Base-by-base conservation (phyloP, 2,329 filamentous ascomycete genomes). In the Colletotrichum sp. region DNA sequence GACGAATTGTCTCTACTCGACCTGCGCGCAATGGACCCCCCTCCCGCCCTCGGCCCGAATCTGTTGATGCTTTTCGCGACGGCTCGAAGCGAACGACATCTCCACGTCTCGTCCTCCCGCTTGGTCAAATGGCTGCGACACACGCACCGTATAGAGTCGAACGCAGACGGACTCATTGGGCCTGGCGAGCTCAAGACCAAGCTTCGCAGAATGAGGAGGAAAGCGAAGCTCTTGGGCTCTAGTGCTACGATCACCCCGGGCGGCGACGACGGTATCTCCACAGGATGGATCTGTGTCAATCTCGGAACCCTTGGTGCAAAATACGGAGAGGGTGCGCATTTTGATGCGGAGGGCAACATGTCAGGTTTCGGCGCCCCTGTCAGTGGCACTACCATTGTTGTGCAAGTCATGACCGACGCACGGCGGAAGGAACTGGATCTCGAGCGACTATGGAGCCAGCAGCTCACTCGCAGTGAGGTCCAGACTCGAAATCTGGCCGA, bases 221-320 rank as follows among this genome's bases (percentile, higher is more conserved):
- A 94, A 79, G 94, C 95, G 36, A 95, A 95, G 83, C 87, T 98
- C 76, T 87, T 98, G 79, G 95, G 94, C 16, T 94, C 91, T 75
- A 91, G 92, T 0, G 92, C 92, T n/a, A 89, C 90, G 62, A 88
- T 91, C 8, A 91, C 91, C 13, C 89, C 89, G 16, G 90, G 90
- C 64, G 87, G 90, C 2, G 96, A 98, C 79, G 95, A 98, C 81
- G 96, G 96, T 4, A 94, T 98, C 68, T 93, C 94, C 15, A 98
- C 96, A 1, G 96, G 96, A 12, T 99, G 97, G 97, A 94, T 99
- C 25, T 99, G 97, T 84, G 94, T 98, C 76, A 97, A 98, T 82
- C 90, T 97, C 12, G 95, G 95, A 6, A 91, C 91, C 18, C 89
- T 95, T 1, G 91, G 93, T 58, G 89, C 90, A 27, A 87, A 89